Evolutionary conservation across 495 filamentous ascomycete species (phyloP), one percentile per base, ranked within the genome.

Genomic region (Trichoderma parareesei): DNA sequence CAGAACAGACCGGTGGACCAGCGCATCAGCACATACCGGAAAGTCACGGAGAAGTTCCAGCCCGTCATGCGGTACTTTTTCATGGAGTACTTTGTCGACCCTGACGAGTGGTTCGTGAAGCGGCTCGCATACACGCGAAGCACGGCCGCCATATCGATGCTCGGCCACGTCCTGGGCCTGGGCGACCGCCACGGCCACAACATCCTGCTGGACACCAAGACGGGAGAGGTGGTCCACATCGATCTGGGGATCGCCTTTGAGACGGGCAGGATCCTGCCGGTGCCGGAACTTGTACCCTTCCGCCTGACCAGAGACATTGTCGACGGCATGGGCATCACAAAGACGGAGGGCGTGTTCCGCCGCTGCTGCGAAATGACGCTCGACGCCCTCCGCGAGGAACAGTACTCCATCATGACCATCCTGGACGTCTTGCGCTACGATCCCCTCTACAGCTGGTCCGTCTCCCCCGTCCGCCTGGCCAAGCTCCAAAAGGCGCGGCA

Each of bases 21-120:
- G n/a, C 84, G 93, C 14, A 79, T 95, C n/a, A 75, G 84, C 63
- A 83, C 81, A 13, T 99, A 85, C 72, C 85, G 87, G 20, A 84
- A 84, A 65, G 87, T 93, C 44, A 88, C 83, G 8, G 87, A 92
- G 2, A 81, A 84, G 42, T 97, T 97, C 75, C 87, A 91, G 53
- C 95, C 95, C 0, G 93, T 97, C n/a, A 87, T 98, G 86, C 86
- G 87, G 42, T 96, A 92, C 72, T 99, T 98, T 79, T 97, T 98
- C 75, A 90, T 96, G 81, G 93, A 99, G 72, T 87, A 87, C 55
- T 99, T 96, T 73, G 82, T 87, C 18, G 93, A 95, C 68, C 94
- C 94, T 5, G 93, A 98, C 71, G 92, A 96, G 68, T 98, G 94
- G 94, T 98, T 97, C 69, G 83, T 82, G 60, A 88, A 85, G 66